Evolutionary conservation across 768 basidiomycete species (phyloP).

Genomic region (Naematelia encephala): DNA sequence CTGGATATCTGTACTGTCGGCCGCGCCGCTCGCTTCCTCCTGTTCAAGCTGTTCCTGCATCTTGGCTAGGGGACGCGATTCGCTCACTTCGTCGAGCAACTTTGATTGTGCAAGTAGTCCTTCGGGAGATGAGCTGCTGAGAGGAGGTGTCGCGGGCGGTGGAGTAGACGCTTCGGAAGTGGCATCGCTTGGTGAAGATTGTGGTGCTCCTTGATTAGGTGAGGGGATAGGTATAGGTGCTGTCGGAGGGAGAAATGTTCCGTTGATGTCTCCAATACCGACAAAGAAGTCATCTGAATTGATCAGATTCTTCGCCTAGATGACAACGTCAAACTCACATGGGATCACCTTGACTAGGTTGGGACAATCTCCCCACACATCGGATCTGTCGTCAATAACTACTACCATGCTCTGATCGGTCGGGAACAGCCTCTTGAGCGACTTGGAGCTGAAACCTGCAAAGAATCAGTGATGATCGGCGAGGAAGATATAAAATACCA

Average conservation of each 20-base stretch:
- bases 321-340: constrained; percentile 56
- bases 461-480: background rate
- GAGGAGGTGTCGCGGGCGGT: constrained; percentile 33
- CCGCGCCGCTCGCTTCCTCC: background rate
- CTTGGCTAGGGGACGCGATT: constrained; percentile 81
- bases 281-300: constrained; percentile 91
- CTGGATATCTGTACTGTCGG: constrained; percentile 23
- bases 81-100: constrained; percentile 76
- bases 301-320: background rate
- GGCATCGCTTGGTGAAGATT: constrained; percentile 46
- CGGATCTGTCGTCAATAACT: constrained; percentile 95
- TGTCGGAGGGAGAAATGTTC: constrained; percentile 64
- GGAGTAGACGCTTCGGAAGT: constrained; percentile 23
- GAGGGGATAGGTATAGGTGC: constrained; percentile 11
- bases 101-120: constrained; percentile 68
- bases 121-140: constrained; percentile 46
- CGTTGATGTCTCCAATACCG: constrained; percentile 98
- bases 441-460: constrained; percentile 80
- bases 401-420: constrained; percentile 98
- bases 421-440: constrained; percentile 85
- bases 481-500: constrained; percentile 16
- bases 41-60: constrained; percentile 62
- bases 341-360: constrained; percentile 96
- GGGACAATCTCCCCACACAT: constrained; percentile 97
- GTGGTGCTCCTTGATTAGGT: constrained; percentile 4